Evolutionary conservation across 352 stramenopile genomes (phyloP), one percentile per base, ranked within the genome.

Genomic region (Globisporangium uncinulatum): DNA sequence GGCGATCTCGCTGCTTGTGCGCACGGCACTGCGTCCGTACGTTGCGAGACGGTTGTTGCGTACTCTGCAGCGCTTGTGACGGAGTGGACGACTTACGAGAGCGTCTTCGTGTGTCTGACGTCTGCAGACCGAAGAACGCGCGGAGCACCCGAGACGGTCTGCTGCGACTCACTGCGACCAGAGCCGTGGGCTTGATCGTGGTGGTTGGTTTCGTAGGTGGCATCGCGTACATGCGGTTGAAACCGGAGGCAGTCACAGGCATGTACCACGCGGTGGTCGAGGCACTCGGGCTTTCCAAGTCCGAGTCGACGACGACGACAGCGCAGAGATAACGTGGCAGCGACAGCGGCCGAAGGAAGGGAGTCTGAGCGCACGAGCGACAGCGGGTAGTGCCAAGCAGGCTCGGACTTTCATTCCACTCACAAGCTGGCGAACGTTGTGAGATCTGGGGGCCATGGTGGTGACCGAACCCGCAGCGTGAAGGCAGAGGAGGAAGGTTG

Each of bases 1-100:
- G 1, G 59, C 71, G 24, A 67, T 67, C 15, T 58, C 65, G 17
- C 56, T 78, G 20, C 56, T 85, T 4, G 74, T 87, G 46, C 70
- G 67, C 53, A 79, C 70, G 45, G 76, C 76, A 15, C 57, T 84
- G 39, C 68, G 66, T 55, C 76, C 76, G 76, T 87, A 76, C 52
- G 74, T 80, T n/a, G 3, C 17, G 44, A 42, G 2, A 10, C 17
- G 34, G 7, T 47, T 64, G 37, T 65, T 4, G 31, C 20, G 51
- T 9, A 37, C 19, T 8, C 29, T 51, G 34, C 34, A 39, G 34
- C 34, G n/a, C 19, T 34, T 31, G 10, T 17, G 19, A 43, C 36
- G 36, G 56, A 13, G 51, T 14, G 4, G 10, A 19, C 21, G 14
- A 34, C 48, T 47, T 3, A 56, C 37, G 24, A 34, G 47, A 34